Conservation (phyloP, 257 asterid genomes). For the Jaltomata sinuosa region DNA sequence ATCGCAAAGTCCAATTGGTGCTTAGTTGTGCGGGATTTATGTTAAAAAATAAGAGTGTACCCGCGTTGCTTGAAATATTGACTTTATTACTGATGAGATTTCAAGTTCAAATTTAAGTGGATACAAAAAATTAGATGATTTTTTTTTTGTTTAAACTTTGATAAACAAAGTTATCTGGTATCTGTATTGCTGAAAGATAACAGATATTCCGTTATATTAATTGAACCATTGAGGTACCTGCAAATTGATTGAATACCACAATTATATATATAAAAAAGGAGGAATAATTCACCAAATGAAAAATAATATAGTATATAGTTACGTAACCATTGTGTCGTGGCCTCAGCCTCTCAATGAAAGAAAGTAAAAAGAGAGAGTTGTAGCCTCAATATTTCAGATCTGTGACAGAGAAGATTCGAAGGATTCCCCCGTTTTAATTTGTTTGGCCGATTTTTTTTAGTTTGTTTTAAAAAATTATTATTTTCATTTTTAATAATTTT, state of each 20-base stretch:
- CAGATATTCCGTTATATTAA: background rate
- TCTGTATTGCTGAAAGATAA: background rate
- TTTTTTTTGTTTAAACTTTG: background rate
- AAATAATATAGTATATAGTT: background rate
- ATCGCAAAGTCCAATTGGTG: background rate
- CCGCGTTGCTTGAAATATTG: background rate
- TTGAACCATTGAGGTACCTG: background rate
- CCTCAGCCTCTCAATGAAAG: background rate
- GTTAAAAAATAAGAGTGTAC: background rate
- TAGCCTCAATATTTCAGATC: background rate
- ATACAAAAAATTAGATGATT: background rate
- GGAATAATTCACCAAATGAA: background rate
- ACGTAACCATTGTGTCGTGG: background rate
- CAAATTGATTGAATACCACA: too few relatives aligned
- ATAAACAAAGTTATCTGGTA: background rate
- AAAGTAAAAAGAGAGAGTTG: background rate
- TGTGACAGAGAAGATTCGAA: background rate
- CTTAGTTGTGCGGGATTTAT: background rate
- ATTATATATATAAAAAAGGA: too few relatives aligned
- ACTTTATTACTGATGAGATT: background rate
- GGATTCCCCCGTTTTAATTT: too few relatives aligned
- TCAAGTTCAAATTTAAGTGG: fast-evolving
- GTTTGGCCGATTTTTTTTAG: too few relatives aligned
- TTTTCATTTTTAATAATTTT: too few relatives aligned
- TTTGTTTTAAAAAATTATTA: too few relatives aligned